These are phyloP conservation scores for Rhizopogon vulgaris DNA, from an alignment of 768 basidiomycete species.

Conservation along the genomic window DNA sequence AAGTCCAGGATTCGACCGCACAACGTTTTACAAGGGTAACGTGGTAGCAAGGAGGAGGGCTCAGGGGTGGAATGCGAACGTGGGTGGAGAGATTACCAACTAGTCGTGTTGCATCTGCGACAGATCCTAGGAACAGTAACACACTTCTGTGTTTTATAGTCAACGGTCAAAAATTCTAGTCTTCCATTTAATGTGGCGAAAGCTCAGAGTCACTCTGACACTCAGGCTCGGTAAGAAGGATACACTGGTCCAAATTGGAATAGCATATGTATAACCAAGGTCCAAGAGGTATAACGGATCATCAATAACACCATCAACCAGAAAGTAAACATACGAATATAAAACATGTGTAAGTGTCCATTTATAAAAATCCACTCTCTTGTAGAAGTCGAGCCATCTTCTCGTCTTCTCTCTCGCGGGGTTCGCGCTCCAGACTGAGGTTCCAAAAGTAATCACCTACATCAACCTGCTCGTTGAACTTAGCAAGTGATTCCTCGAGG, in stretches of 20 bases:
- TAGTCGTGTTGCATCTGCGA: neutral
- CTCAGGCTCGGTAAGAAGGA: too few species aligned
- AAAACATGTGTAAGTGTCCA: neutral
- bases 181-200: neutral
- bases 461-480: slow-evolving; percentile 61
- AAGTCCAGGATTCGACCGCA: slow-evolving; percentile 32
- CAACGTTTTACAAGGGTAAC: slow-evolving; percentile 12
- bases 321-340: neutral
- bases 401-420: slow-evolving; percentile 92
- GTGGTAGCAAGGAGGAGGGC: slow-evolving; percentile 13
- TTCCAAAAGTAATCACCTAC: slow-evolving; percentile 80
- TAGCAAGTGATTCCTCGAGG: slow-evolving; percentile 72
- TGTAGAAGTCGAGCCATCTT: slow-evolving; percentile 89
- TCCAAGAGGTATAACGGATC: neutral
- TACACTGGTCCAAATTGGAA: neutral
- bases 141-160: too few species aligned
- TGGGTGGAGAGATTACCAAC: neutral
- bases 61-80: slow-evolving; percentile 10
- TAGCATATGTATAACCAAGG: neutral
- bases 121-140: too few species aligned
- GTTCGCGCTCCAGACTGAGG: slow-evolving; percentile 81
- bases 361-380: slow-evolving; percentile 79
- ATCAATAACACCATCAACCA: neutral
- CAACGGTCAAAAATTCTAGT: too few species aligned
- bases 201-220: too few species aligned